Percentiles rank a stretch among this genome's conserved stretches.
phyloP scores from a whole-genome alignment of 2,329 filamentous ascomycete species.

The Exophiala sideris region DNA sequence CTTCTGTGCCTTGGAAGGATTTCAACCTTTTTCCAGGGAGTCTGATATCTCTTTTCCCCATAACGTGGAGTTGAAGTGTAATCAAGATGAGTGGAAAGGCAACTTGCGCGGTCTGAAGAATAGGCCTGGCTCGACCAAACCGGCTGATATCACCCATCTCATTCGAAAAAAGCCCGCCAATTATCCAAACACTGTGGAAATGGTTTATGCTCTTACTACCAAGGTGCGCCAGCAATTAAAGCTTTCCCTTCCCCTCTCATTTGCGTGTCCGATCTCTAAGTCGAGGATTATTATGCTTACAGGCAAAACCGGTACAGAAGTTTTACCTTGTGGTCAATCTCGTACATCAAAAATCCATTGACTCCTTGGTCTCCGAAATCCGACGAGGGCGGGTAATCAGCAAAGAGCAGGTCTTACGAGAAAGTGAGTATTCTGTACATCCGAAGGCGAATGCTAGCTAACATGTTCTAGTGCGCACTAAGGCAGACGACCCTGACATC shows the following conservation, averaged over 20 bases:
- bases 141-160: conserved; percentile 80
- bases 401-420: conserved; percentile 75
- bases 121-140: conserved; percentile 89
- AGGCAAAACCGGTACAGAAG: conserved; percentile 51
- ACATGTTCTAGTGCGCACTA: conserved; percentile 63
- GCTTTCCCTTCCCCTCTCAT: conserved; percentile 13
- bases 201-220: conserved; percentile 87
- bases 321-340: conserved; percentile 71
- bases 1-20: conserved; percentile 68
- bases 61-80: conserved; percentile 89
- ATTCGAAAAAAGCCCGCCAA: conserved; percentile 58
- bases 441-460: conserved; percentile 18
- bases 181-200: conserved; percentile 73
- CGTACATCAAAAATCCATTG: conserved; percentile 68
- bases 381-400: conserved; percentile 64
- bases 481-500: conserved; percentile 83
- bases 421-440: conserved; percentile 55
- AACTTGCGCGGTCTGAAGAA: conserved; percentile 94
- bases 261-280: conserved; percentile 24
- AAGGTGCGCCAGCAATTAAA: conserved; percentile 57
- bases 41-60: conserved; percentile 82
- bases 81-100: conserved; percentile 81
- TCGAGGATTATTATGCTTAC: conserved; percentile 24
- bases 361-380: conserved; percentile 67
- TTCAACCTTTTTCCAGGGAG: conserved; percentile 52